Evolutionary conservation across 805 yeast genomes (phyloP).

Genomic region (Starmerella etchellsii): DNA sequence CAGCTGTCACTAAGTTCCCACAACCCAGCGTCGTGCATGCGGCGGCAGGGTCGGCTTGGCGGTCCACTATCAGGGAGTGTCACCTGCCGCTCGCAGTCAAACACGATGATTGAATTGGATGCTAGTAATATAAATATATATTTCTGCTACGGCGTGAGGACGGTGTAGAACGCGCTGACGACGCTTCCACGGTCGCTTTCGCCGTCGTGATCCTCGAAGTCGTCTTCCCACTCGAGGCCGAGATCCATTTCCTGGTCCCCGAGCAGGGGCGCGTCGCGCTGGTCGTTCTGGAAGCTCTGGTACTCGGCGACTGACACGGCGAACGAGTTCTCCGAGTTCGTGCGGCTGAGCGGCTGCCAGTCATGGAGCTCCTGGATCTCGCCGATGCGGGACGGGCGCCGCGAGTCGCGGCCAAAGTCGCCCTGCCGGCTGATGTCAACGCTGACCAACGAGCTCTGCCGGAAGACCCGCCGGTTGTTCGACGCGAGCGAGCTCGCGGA

Average conservation of each 20-base stretch:
- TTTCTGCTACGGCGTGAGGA: slow-evolving; percentile 12
- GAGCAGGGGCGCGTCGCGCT: slow-evolving; percentile 12
- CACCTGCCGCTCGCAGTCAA: no score
- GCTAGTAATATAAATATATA: background rate
- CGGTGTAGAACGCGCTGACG: slow-evolving; percentile 17
- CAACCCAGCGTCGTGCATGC: no score
- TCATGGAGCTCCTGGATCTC: slow-evolving; percentile 17
- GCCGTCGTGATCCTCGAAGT: slow-evolving; percentile 18
- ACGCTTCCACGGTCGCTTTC: slow-evolving; percentile 15
- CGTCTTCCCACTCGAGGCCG: slow-evolving; percentile 18
- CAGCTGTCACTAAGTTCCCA: no score
- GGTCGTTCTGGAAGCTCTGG: slow-evolving; percentile 11
- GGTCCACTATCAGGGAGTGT: no score
- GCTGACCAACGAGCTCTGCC: slow-evolving; percentile 21
- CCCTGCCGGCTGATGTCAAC: slow-evolving; percentile 20
- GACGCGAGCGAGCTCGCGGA: slow-evolving; percentile 5
- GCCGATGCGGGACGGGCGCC: slow-evolving; percentile 17
- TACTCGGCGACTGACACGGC: slow-evolving; percentile 19
- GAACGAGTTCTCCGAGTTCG: slow-evolving; percentile 14
- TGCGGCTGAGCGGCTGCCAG: slow-evolving; percentile 15
- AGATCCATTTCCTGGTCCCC: slow-evolving; percentile 16
- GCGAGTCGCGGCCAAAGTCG: slow-evolving; percentile 3
- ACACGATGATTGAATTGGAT: no score
- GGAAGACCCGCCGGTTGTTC: slow-evolving; percentile 16
- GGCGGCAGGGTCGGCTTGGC: no score